Percentiles rank a stretch among this genome's conserved stretches.
Conservation (phyloP, 2,329 filamentous ascomycete genomes). For the Talaromyces sp. region DNA sequence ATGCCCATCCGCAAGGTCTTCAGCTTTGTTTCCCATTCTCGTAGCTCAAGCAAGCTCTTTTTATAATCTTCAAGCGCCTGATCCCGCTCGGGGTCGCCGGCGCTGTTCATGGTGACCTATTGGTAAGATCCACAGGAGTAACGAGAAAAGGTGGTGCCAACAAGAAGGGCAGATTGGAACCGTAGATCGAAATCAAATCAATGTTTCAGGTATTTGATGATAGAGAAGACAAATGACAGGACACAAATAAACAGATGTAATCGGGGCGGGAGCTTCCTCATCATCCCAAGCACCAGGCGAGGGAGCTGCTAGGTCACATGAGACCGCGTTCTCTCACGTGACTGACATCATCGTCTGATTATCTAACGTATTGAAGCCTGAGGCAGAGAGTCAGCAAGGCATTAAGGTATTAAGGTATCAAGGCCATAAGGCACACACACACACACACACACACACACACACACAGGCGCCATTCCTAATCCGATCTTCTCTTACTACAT, state of each 20-base stretch:
- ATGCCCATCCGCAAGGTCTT: conserved; percentile 93
- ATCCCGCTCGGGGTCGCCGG: conserved; percentile 58
- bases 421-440: background rate
- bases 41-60: conserved; percentile 82
- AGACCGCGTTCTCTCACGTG: conserved; percentile 18
- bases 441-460: no score
- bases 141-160: background rate
- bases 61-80: conserved; percentile 78
- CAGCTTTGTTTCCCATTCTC: conserved; percentile 98
- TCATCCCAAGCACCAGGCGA: conserved; percentile 22
- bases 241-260: conserved; percentile 13
- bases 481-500: no score
- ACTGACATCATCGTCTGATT: conserved; percentile 8
- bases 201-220: conserved; percentile 11
- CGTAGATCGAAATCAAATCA: conserved; percentile 4
- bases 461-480: no score
- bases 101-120: conserved; percentile 40
- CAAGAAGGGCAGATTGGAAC: background rate
- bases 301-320: conserved; percentile 27
- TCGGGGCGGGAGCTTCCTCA: conserved; percentile 35
- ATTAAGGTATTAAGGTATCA: conserved; percentile 16
- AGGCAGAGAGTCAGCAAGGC: conserved; percentile 7
- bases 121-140: conserved; percentile 10
- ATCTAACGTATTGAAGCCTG: background rate
- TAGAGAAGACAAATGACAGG: conserved; percentile 21